Percentiles rank a stretch among this genome's conserved stretches.
Evolutionary conservation across 352 stramenopile species (phyloP).

Genomic region (Peronospora belbahrii): DNA sequence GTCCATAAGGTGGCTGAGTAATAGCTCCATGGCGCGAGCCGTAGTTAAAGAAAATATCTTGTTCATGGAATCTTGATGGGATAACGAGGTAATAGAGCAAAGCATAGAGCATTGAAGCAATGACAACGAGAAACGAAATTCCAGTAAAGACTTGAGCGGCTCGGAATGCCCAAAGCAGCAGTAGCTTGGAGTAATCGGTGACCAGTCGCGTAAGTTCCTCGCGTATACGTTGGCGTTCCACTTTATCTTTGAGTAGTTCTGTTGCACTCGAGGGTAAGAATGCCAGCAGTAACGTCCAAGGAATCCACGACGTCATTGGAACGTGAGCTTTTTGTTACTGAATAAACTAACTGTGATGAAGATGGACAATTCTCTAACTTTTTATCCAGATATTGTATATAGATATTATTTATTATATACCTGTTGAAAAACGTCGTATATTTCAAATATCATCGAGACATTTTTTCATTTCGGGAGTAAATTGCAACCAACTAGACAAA

Average conservation of each 20-base stretch:
- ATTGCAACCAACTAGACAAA: too few species aligned
- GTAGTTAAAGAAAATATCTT: conserved; percentile 73
- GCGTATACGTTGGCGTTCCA: conserved; percentile 37
- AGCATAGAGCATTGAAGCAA: conserved; percentile 56
- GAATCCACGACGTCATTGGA: conserved; percentile 25
- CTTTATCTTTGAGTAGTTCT: conserved; percentile 38
- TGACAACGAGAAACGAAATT: conserved; percentile 39
- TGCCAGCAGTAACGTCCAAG: conserved; percentile 45
- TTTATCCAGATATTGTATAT: too few species aligned
- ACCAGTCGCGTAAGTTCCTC: conserved; percentile 30
- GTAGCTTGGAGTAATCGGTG: conserved; percentile 24
- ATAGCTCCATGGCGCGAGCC: conserved; percentile 40
- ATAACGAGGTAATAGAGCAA: conserved; percentile 76
- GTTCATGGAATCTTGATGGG: conserved; percentile 65
- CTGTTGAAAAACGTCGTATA: too few species aligned
- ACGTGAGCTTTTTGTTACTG: conserved; percentile 1
- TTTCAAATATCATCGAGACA: too few species aligned
- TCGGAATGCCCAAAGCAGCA: conserved; percentile 33
- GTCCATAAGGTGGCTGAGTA: background rate
- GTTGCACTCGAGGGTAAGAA: conserved; percentile 40
- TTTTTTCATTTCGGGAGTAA: too few species aligned
- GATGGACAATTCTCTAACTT: too few species aligned
- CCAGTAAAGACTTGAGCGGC: conserved; percentile 29
- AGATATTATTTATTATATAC: too few species aligned
- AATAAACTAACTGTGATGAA: too few species aligned